A percentile compares a stretch with the other conserved stretches of the same genome.
Evolutionary conservation across 1,284 basidiomycete species (phyloP).

Genomic region (Naganishia liquefaciens): DNA sequence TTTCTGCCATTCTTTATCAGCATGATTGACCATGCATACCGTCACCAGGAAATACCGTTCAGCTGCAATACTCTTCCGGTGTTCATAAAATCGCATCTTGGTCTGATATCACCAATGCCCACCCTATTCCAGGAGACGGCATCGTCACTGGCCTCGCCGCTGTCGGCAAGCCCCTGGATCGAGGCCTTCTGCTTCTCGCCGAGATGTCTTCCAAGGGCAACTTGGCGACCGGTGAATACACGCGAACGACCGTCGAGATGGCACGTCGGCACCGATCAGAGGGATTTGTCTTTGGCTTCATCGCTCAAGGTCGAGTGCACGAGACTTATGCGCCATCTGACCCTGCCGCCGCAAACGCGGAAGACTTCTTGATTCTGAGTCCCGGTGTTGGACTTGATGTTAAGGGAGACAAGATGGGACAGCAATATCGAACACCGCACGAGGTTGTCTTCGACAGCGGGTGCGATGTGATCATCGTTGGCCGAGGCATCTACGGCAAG

Average conservation of each 20-base stretch:
- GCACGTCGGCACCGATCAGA: conserved; percentile 58
- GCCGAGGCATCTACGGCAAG: conserved; percentile 87
- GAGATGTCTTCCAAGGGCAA: conserved; percentile 95
- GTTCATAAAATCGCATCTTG: conserved; percentile 92
- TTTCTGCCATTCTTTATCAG: neutral
- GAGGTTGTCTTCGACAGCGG: conserved; percentile 80
- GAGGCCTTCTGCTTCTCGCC: conserved; percentile 87
- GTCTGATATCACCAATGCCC: conserved; percentile 98
- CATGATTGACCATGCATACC: conserved; percentile 5
- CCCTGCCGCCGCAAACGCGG: conserved; percentile 45
- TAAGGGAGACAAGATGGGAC: conserved; percentile 85
- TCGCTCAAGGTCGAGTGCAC: conserved; percentile 83
- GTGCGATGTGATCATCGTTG: conserved; percentile 98
- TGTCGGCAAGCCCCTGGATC: conserved; percentile 77
- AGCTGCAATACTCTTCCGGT: conserved; percentile 89
- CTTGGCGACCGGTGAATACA: conserved; percentile 82
- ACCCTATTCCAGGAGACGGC: conserved; percentile 89
- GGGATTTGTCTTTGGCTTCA: conserved; percentile 93
- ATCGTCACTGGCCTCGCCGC: conserved; percentile 84
- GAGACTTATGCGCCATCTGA: conserved; percentile 53
- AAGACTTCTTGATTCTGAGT: conserved; percentile 89
- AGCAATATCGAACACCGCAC: conserved; percentile 91
- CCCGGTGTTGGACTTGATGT: conserved; percentile 87
- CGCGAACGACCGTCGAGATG: conserved; percentile 80
- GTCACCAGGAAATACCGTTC: conserved; percentile 85